Conservation (phyloP, 2,329 filamentous ascomycete species). For the Fusarium annulatum region DNA sequence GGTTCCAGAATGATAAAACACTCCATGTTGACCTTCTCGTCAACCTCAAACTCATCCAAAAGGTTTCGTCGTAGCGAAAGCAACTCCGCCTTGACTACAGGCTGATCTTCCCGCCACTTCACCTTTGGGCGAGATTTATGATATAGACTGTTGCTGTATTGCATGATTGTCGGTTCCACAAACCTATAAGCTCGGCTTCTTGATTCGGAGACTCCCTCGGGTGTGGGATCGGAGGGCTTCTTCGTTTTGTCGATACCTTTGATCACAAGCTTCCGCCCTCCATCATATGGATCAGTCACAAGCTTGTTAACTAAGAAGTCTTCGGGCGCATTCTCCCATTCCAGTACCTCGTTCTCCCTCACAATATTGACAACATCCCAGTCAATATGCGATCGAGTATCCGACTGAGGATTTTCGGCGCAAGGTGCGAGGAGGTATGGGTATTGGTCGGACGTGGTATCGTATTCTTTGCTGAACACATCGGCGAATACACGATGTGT, state of each 20-base stretch:
- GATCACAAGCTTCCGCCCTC: conserved; percentile 71
- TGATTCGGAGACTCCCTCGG: conserved; percentile 62
- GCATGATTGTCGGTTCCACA: conserved; percentile 72
- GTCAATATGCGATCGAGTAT: conserved; percentile 60
- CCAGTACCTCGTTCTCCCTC: conserved; percentile 47
- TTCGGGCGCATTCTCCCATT: conserved; percentile 57
- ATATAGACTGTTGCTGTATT: conserved; percentile 85
- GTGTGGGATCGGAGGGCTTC: conserved; percentile 73
- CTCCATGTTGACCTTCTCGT: conserved; percentile 55
- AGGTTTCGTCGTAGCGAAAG: conserved; percentile 85
- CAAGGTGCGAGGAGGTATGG: conserved; percentile 86
- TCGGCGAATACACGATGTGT: conserved; percentile 83
- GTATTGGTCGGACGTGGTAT: conserved; percentile 69
- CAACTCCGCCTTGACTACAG: conserved; percentile 81
- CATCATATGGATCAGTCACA: conserved; percentile 68
- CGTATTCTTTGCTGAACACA: conserved; percentile 89
- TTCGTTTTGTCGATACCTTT: conserved; percentile 66
- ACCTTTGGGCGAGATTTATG: conserved; percentile 63
- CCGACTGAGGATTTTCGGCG: conserved; percentile 1
- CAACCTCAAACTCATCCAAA: conserved; percentile 73
- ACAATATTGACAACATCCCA: conserved; percentile 67
- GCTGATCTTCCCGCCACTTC: conserved; percentile 75
- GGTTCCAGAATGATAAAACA: conserved; percentile 83
- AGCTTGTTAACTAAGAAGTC: conserved; percentile 65
- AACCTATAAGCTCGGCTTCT: conserved; percentile 56